Conservation (phyloP, 2,329 filamentous ascomycete species). For the Epichloe sibirici region DNA sequence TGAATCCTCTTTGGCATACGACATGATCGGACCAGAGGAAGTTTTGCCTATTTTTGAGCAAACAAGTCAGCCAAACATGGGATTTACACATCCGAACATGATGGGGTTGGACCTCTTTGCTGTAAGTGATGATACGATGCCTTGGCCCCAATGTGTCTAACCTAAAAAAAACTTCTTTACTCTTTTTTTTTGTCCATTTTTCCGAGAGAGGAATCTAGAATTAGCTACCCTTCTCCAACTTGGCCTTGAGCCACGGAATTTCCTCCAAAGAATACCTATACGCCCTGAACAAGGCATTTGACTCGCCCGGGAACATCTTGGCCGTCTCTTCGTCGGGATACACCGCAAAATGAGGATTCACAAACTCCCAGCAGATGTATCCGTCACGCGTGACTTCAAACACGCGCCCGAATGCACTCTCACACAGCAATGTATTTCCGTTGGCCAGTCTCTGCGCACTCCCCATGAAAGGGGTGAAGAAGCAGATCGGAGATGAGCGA, state of each 20-base stretch:
- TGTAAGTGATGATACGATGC: background rate
- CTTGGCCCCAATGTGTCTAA: background rate
- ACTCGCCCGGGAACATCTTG: conserved; percentile 17
- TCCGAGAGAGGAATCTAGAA: too few relatives aligned
- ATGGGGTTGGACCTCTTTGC: background rate
- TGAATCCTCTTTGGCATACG: background rate
- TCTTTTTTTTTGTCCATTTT: too few relatives aligned
- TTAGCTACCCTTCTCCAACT: background rate
- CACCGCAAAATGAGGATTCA: conserved; percentile 16
- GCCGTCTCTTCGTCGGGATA: conserved; percentile 15
- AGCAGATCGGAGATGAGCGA: conserved; percentile 16
- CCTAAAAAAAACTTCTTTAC: background rate
- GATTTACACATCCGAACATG: background rate
- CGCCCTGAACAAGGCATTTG: conserved; percentile 16
- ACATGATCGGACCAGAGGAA: background rate
- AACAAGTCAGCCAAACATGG: background rate
- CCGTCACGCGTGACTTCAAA: conserved; percentile 17
- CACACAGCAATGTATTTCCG: conserved; percentile 17
- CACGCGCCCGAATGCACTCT: conserved; percentile 15
- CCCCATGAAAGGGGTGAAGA: conserved; percentile 20
- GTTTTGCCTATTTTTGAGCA: background rate
- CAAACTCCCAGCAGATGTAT: conserved; percentile 18
- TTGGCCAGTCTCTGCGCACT: conserved; percentile 17
- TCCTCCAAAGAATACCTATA: conserved; percentile 17
- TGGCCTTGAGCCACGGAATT: conserved; percentile 14